These are phyloP conservation scores for Delonix regia DNA, from an alignment of 306 rosid genomes.

Conservation along the genomic window DNA sequence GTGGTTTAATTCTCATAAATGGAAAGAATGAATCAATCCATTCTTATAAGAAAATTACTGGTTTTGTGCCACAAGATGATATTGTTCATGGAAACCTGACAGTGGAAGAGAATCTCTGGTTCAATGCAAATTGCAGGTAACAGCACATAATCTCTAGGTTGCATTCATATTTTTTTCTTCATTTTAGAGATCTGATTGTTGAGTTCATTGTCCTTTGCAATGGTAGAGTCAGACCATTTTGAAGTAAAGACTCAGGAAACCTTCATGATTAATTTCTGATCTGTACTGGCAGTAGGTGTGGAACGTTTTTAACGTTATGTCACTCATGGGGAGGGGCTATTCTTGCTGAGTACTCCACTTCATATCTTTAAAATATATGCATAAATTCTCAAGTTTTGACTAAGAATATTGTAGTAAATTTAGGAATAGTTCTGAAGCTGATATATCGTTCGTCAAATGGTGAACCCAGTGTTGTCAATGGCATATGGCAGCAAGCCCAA, in stretches of 20 bases:
- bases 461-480: background rate
- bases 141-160: background rate
- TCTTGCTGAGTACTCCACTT: background rate
- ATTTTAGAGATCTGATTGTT: background rate
- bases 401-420: background rate
- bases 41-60: slow-evolving; percentile 83
- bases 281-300: background rate
- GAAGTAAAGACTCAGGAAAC: background rate
- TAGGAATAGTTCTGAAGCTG: background rate
- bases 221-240: background rate
- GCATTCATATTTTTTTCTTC: background rate
- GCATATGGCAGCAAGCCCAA: background rate
- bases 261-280: background rate
- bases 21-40: slow-evolving; percentile 82
- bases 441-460: background rate
- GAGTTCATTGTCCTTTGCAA: background rate
- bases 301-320: background rate
- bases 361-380: background rate
- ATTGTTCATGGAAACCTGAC: slow-evolving; percentile 96
- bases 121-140: slow-evolving; percentile 95
- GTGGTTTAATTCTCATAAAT: slow-evolving; percentile 79
- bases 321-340: background rate
- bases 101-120: slow-evolving; percentile 98
- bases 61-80: slow-evolving; percentile 99
- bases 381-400: background rate